phyloP scores from a whole-genome alignment of 805 yeast genomes.

The Komagataella pastoris region DNA sequence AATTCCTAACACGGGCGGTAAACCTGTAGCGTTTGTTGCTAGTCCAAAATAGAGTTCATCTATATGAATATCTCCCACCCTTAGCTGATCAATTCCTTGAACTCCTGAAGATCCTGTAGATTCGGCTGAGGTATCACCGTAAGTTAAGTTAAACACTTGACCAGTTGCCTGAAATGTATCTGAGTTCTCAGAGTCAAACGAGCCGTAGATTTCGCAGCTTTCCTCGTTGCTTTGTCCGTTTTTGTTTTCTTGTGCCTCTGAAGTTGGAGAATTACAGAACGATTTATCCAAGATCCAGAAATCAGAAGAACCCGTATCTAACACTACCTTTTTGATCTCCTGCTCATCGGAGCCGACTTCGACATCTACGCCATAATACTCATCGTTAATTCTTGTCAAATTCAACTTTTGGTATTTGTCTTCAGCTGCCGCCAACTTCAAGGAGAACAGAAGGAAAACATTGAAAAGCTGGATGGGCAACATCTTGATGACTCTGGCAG shows the following conservation, averaged over 20 bases:
- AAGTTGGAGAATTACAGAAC: neutral
- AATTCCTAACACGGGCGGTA: neutral
- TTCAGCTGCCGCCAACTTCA: neutral
- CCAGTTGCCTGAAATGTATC: neutral
- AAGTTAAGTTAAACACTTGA: neutral
- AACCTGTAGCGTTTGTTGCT: neutral
- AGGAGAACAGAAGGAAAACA: neutral
- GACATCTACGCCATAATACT: neutral
- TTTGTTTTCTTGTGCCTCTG: neutral
- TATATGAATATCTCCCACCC: neutral
- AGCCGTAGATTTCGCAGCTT: neutral
- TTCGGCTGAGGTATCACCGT: neutral
- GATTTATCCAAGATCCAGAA: neutral
- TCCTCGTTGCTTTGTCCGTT: neutral
- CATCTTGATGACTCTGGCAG: neutral
- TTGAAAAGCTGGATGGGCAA: neutral
- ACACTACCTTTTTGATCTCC: neutral
- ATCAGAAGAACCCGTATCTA: neutral
- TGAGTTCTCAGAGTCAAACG: neutral
- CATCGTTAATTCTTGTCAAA: neutral
- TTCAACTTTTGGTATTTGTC: neutral
- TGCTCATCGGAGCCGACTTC: neutral
- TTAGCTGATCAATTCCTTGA: neutral
- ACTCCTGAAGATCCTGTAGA: neutral
- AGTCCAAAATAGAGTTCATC: neutral